Base-by-base conservation (phyloP, 257 asterid species). In the Anisodus acutangulus region DNA sequence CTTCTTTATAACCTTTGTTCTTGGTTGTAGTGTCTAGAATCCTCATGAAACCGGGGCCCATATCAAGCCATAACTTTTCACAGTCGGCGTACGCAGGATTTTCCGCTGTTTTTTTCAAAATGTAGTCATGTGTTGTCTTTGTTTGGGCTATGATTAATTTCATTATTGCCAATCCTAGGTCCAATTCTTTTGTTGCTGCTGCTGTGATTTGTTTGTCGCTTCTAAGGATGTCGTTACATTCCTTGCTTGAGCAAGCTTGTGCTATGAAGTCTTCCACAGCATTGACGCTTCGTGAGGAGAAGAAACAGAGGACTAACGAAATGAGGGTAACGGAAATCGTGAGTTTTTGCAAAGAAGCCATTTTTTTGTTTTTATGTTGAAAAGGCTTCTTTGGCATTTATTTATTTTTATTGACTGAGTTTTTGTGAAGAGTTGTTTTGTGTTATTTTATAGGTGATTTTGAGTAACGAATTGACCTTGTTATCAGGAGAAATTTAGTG, bases 331-430 rank as follows among this genome's bases (percentile, higher is more conserved):
- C 0, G 3, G 19, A 19, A 74, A 74, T 1, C 1, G 43, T 3
- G 8, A 74, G 0, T 47, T 49, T 49, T 7, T 74, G 39, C 60
- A 74, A 74, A 49, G 59, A 74, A 74, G 80, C 80, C 80, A 74
- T 72, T 72, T 74, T 72, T 4, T 31, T 31, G 35, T 4, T n/a
- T 72, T 4, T 2, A 49, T 10, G 10, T 49, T 12, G 17, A 49
- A 67, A 72, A 22, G 62, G 60, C 80, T 74, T 74, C 80, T 74
- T 74, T 74, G 19, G 35, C 58, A 9, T 71, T 45, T 71, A 43
- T 43, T 71, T 70, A 5, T 4, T 58, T 16, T 58, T 8, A 41
- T 41, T 5, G 6, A 41, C 45, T 10, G 41, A 10, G 10, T 72
- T 45, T 19, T 9, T 31, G 59, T 3, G 43, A 2, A n/a, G 80